phyloP scores from a whole-genome alignment of 2,329 filamentous ascomycete species.

The Malbranchea zuffiana region DNA sequence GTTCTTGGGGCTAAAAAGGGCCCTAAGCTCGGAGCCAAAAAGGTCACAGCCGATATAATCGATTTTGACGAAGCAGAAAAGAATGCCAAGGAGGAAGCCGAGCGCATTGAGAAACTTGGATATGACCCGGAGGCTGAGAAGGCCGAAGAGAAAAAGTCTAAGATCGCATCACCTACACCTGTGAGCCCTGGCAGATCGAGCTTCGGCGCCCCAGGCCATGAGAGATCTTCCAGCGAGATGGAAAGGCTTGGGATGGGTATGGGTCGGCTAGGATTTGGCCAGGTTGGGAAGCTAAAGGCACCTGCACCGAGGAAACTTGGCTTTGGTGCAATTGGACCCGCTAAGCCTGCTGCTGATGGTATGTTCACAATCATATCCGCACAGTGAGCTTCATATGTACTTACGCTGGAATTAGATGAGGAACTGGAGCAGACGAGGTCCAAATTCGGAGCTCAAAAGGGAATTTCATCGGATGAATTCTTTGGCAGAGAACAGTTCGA shows the following conservation, averaged over 20 bases:
- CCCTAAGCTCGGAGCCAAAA: slow-evolving; percentile 82
- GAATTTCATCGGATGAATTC: slow-evolving; percentile 96
- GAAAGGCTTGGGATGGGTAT: slow-evolving; percentile 87
- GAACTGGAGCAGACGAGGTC: slow-evolving; percentile 70
- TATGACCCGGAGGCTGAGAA: slow-evolving; percentile 88
- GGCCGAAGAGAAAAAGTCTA: slow-evolving; percentile 34
- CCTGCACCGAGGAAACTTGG: slow-evolving; percentile 65
- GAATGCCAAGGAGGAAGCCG: slow-evolving; percentile 93
- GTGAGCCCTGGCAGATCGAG: slow-evolving; percentile 53
- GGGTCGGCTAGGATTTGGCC: slow-evolving; percentile 74
- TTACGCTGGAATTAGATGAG: slow-evolving; percentile 44
- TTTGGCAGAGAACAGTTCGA: slow-evolving; percentile 87
- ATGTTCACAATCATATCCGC: slow-evolving; percentile 22
- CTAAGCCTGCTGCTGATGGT: slow-evolving; percentile 61
- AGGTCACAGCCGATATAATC: slow-evolving; percentile 66
- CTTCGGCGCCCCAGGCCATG: slow-evolving; percentile 47
- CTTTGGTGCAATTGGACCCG: slow-evolving; percentile 73
- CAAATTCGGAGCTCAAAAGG: slow-evolving; percentile 88
- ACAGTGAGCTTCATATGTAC: background rate
- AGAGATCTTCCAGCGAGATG: slow-evolving; percentile 60
- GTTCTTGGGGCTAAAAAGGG: slow-evolving; percentile 78
- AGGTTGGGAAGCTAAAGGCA: slow-evolving; percentile 57
- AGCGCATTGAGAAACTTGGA: slow-evolving; percentile 86
- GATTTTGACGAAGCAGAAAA: slow-evolving; percentile 97
- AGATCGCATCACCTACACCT: slow-evolving; percentile 64